A percentile compares a stretch with the other conserved stretches of the same genome.
Evolutionary conservation across 306 rosid genomes (phyloP).

Genomic region (Senna tora): DNA sequence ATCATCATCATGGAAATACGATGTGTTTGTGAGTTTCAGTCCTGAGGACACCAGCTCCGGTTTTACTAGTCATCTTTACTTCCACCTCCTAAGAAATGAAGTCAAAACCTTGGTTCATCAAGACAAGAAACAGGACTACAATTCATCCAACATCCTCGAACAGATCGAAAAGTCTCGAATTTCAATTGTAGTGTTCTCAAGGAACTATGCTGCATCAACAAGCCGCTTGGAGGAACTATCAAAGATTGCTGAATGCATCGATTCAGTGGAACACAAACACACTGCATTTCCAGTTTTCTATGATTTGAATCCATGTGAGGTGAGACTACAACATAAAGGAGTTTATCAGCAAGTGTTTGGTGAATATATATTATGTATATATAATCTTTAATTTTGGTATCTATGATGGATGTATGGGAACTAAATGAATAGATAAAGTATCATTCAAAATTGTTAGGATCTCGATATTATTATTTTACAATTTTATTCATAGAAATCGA

Average conservation of each 20-base stretch:
- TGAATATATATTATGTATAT: too few relatives aligned
- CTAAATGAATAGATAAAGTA: too few relatives aligned
- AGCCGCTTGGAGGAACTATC: neutral
- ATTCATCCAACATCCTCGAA: neutral
- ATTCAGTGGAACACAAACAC: neutral
- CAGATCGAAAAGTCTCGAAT: slow-evolving; percentile 23
- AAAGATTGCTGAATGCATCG: neutral
- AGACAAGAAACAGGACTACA: neutral
- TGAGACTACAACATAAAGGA: slow-evolving; percentile 2
- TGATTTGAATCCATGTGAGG: neutral
- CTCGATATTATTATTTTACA: too few relatives aligned
- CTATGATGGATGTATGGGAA: too few relatives aligned
- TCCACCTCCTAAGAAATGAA: neutral
- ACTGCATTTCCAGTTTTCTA: neutral
- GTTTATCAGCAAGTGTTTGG: neutral
- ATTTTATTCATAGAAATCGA: too few relatives aligned
- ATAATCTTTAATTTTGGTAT: too few relatives aligned
- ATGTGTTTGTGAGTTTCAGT: slow-evolving; percentile 38
- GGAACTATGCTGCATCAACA: slow-evolving; percentile 12
- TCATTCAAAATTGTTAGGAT: too few relatives aligned
- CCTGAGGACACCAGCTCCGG: neutral
- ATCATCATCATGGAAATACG: too few relatives aligned
- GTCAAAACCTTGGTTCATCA: neutral
- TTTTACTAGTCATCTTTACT: slow-evolving; percentile 32
- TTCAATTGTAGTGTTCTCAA: slow-evolving; percentile 28